These are phyloP conservation scores for Vickermania spadyakhi DNA, from an alignment of 208 protist species.

Conservation along the genomic window DNA sequence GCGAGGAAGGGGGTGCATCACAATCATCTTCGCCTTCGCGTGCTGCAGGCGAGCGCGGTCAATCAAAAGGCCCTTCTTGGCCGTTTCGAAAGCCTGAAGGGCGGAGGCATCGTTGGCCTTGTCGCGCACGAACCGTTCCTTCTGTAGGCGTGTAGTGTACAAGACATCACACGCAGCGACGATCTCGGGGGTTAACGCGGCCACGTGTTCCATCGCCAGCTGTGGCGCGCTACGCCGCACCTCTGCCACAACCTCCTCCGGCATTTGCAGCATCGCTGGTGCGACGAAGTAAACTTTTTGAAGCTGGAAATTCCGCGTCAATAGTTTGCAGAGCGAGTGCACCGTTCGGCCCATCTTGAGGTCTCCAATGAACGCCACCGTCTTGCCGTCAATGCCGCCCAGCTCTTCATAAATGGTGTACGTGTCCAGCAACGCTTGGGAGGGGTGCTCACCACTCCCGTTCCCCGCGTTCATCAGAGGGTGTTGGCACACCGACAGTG, in stretches of 20 bases:
- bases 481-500: constrained; percentile 31
- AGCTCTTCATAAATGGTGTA: constrained; percentile 96
- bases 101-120: constrained; percentile 31
- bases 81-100: constrained; percentile 75
- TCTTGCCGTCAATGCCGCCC: constrained; percentile 80
- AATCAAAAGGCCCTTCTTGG: constrained; percentile 71
- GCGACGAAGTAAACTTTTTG: constrained; percentile 85
- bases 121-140: constrained; percentile 90
- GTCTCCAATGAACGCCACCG: constrained; percentile 95
- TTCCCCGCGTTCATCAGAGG: constrained; percentile 97
- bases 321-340: constrained; percentile 92
- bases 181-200: constrained; percentile 28
- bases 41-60: constrained; percentile 49
- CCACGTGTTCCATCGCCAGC: constrained; percentile 21
- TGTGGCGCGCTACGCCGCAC: constrained; percentile 24
- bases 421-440: constrained; percentile 96
- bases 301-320: constrained; percentile 83
- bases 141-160: constrained; percentile 96
- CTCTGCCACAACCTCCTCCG: constrained; percentile 56
- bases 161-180: constrained; percentile 93
- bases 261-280: constrained; percentile 86
- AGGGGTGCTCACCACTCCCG: constrained; percentile 96
- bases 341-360: constrained; percentile 97
- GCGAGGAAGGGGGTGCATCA: constrained; percentile 97
- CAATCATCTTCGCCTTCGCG: constrained; percentile 89